These are phyloP conservation scores for Kondoa subrosea DNA, from an alignment of 768 basidiomycete species.

Conservation along the genomic window DNA sequence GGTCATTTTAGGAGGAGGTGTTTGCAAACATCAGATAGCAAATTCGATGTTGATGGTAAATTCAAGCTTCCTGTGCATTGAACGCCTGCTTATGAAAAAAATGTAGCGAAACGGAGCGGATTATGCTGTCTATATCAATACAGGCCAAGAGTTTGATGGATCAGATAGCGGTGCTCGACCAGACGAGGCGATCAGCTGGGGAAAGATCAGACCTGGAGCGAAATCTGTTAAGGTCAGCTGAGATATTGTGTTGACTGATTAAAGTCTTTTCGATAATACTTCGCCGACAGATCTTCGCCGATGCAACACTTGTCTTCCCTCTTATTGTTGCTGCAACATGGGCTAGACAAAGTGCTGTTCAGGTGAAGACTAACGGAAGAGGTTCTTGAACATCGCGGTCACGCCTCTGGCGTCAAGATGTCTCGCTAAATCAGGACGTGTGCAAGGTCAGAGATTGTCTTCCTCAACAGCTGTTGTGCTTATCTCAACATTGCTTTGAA, in stretches of 20 bases:
- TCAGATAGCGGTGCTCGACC: constrained; percentile 93
- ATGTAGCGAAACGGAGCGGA: constrained; percentile 88
- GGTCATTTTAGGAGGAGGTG: constrained; percentile 93
- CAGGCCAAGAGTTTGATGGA: constrained; percentile 97
- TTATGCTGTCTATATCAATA: constrained; percentile 93
- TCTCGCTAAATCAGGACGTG: too few species aligned
- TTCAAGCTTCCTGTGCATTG: constrained; percentile 26
- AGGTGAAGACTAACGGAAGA: neutral
- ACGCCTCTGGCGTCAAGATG: too few species aligned
- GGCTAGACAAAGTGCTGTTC: constrained; percentile 37
- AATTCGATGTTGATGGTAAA: constrained; percentile 94
- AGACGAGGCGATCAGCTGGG: constrained; percentile 97
- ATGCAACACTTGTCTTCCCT: constrained; percentile 91
- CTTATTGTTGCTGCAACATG: constrained; percentile 89
- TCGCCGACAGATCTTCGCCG: constrained; percentile 41
- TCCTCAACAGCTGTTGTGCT: too few species aligned
- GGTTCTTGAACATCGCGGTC: too few species aligned
- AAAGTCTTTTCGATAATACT: too few species aligned
- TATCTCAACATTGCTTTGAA: too few species aligned
- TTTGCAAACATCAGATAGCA: constrained; percentile 99
- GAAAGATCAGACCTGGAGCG: constrained; percentile 71
- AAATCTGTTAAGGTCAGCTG: constrained; percentile 38
- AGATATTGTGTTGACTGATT: too few species aligned
- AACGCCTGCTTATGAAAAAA: neutral
- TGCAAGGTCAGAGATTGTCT: too few species aligned